phyloP scores from a whole-genome alignment of 192 early-diverging fungal species.

The Linnemannia zychae region DNA sequence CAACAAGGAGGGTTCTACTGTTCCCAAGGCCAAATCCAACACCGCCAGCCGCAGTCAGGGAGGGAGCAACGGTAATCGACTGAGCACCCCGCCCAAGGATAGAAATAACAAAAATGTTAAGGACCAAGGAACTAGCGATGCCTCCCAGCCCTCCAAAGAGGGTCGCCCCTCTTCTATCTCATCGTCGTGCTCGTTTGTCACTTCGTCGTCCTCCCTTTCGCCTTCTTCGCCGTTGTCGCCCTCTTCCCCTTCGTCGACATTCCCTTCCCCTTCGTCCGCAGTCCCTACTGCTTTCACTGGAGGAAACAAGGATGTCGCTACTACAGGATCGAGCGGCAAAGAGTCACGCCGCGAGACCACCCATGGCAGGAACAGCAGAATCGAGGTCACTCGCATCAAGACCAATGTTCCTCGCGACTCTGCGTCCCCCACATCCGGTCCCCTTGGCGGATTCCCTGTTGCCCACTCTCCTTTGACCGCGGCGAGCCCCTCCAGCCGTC shows the following conservation, averaged over 20 bases:
- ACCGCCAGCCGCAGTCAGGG: conserved; percentile 7
- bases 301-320: not conserved
- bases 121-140: not conserved
- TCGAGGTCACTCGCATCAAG: conserved; percentile 17
- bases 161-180: conserved; percentile 33
- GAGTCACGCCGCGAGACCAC: conserved; percentile 4
- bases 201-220: conserved; percentile 35
- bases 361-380: not conserved
- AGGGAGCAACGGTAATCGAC: not conserved
- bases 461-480: conserved; percentile 17
- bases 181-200: conserved; percentile 37
- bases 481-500: conserved; percentile 39
- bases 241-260: conserved; percentile 8
- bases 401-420: conserved; percentile 15
- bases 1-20: conserved; percentile 1
- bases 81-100: conserved; percentile 3
- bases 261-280: conserved; percentile 13
- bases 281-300: not conserved
- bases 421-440: conserved; percentile 6
- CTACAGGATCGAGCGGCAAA: not conserved
- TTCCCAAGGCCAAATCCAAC: not conserved
- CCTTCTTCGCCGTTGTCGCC: conserved; percentile 31
- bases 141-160: not conserved
- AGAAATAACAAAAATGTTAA: not conserved
- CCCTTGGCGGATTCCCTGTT: conserved; percentile 10